Percentiles rank a stretch among this genome's conserved stretches.
Evolutionary conservation across 2,329 filamentous ascomycete species (phyloP).

Genomic region (Lecanicillium sp.): DNA sequence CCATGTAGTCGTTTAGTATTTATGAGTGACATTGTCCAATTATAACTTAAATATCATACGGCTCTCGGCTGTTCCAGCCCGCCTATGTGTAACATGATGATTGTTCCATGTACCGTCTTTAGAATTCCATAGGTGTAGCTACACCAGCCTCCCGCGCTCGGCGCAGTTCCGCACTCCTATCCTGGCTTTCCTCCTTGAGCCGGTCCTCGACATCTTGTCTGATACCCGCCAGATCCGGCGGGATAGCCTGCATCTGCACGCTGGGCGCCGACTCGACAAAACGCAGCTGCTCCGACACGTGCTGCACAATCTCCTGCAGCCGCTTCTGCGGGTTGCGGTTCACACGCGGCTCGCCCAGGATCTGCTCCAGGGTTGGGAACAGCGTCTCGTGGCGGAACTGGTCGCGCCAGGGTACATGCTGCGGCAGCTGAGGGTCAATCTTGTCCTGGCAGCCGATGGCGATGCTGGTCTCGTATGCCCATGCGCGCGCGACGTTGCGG

Average conservation of each 20-base stretch:
- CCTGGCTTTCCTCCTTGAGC: slow-evolving; percentile 56
- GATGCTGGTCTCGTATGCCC: slow-evolving; percentile 93
- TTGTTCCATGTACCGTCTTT: too few species aligned
- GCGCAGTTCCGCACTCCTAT: slow-evolving; percentile 45
- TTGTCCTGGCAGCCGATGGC: slow-evolving; percentile 67
- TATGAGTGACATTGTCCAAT: too few species aligned
- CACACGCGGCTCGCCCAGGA: slow-evolving; percentile 56
- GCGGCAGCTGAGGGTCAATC: slow-evolving; percentile 65
- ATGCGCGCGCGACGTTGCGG: slow-evolving; percentile 89
- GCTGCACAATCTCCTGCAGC: slow-evolving; percentile 64
- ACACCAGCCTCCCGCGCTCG: slow-evolving; percentile 48
- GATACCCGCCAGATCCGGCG: slow-evolving; percentile 62
- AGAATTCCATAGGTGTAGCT: slow-evolving; percentile 48
- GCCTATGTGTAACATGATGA: too few species aligned
- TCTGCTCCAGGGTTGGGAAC: slow-evolving; percentile 75
- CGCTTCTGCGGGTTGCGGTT: slow-evolving; percentile 77
- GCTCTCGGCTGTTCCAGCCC: too few species aligned
- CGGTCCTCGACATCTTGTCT: slow-evolving; percentile 61
- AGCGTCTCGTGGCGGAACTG: slow-evolving; percentile 85
- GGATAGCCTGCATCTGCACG: slow-evolving; percentile 74
- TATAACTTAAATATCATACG: background rate
- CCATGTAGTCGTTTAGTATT: too few species aligned
- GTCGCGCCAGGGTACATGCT: slow-evolving; percentile 74
- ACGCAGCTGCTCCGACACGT: slow-evolving; percentile 75
- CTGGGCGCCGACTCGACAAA: slow-evolving; percentile 82